Evolutionary conservation across 108 stramenopile species (phyloP).

Genomic region (Fragilaria radians): DNA sequence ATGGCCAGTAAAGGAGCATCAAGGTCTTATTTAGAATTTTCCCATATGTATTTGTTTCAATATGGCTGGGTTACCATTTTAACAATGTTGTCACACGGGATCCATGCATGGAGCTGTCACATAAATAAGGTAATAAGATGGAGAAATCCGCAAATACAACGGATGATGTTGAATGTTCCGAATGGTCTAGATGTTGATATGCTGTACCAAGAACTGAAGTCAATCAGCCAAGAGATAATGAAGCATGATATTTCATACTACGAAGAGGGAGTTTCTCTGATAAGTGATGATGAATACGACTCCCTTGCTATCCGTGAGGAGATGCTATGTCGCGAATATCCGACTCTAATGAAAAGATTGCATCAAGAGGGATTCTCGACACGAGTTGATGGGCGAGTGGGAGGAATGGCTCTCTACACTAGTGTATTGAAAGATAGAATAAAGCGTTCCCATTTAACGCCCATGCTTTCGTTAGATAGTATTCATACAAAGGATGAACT

Average conservation of each 20-base stretch:
- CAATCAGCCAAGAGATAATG: neutral
- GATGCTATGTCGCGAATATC: conserved; percentile 47
- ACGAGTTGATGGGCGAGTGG: conserved; percentile 68
- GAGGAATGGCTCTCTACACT: conserved; percentile 12
- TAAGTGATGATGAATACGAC: conserved; percentile 76
- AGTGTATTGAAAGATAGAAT: conserved; percentile 8
- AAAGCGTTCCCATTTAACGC: conserved; percentile 50
- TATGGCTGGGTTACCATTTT: no score
- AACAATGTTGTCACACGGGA: no score
- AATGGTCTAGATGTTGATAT: neutral
- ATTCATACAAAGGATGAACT: conserved; percentile 49
- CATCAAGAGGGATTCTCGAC: conserved; percentile 57
- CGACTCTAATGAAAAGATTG: conserved; percentile 36
- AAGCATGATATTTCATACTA: conserved; percentile 4
- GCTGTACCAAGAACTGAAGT: conserved; percentile 6
- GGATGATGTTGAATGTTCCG: no score
- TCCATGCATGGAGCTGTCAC: no score
- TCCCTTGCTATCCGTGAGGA: conserved; percentile 72
- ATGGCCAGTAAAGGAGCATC: no score
- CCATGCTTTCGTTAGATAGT: conserved; percentile 81
- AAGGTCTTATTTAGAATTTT: no score
- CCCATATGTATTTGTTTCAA: no score
- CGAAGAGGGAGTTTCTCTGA: neutral
- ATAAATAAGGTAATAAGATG: no score
- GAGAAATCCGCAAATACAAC: no score